These are phyloP conservation scores for Alternaria triticimaculans DNA, from an alignment of 2,329 filamentous ascomycete species.

Conservation along the genomic window DNA sequence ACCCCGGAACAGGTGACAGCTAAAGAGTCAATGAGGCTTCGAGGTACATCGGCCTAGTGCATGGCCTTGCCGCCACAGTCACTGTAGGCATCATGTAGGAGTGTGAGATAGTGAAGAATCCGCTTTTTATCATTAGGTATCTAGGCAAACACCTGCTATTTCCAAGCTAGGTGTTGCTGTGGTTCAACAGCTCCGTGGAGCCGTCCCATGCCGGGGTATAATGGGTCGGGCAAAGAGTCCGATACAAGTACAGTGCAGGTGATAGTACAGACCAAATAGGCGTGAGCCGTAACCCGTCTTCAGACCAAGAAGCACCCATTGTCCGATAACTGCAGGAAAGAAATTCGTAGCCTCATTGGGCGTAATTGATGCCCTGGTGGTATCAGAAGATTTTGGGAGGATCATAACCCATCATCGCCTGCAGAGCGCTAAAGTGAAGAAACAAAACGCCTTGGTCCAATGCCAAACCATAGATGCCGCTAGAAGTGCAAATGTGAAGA, in stretches of 20 bases:
- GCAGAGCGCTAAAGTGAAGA: slow-evolving; percentile 21
- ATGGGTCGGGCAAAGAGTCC: slow-evolving; percentile 38
- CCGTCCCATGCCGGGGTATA: slow-evolving; percentile 41
- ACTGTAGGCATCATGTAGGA: slow-evolving; percentile 1
- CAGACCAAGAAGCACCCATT: slow-evolving; percentile 36
- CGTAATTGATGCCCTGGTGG: slow-evolving; percentile 41
- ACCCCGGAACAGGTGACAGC: slow-evolving; percentile 28
- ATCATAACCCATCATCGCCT: slow-evolving; percentile 39
- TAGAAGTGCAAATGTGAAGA: slow-evolving; percentile 42
- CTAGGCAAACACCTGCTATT: slow-evolving; percentile 41
- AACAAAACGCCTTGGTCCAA: slow-evolving; percentile 38
- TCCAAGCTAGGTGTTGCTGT: slow-evolving; percentile 38
- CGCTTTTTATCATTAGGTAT: slow-evolving; percentile 47
- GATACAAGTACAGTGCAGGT: slow-evolving; percentile 52
- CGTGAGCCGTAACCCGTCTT: slow-evolving; percentile 48
- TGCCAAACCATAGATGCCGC: slow-evolving; percentile 47
- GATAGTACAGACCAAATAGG: slow-evolving; percentile 50
- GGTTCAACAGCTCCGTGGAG: slow-evolving; percentile 30
- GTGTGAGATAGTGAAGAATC: slow-evolving; percentile 23
- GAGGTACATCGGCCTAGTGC: slow-evolving; percentile 14
- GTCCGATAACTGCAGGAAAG: slow-evolving; percentile 39
- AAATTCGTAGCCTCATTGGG: slow-evolving; percentile 50
- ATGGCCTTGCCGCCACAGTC: slow-evolving; percentile 22
- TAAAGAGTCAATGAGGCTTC: slow-evolving; percentile 13
- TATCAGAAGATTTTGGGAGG: slow-evolving; percentile 46